Evolutionary conservation across 2,329 filamentous ascomycete genomes (phyloP).

Genomic region (Epichloe gansuensis): DNA sequence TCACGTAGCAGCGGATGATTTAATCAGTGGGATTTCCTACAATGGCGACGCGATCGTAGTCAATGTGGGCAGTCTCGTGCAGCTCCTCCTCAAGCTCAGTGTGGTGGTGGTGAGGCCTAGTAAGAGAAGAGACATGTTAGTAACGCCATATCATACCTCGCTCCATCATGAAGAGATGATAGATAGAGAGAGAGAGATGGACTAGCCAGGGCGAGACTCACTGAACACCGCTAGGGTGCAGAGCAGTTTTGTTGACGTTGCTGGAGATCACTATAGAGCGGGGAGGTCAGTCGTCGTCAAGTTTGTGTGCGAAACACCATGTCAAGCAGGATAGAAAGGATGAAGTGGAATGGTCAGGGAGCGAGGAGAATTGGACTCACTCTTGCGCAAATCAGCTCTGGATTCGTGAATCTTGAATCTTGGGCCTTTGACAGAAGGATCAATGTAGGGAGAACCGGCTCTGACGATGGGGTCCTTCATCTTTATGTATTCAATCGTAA

Average conservation of each 20-base stretch:
- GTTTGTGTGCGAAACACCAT: not conserved
- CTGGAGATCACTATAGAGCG: slow-evolving; percentile 35
- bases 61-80: slow-evolving; percentile 94
- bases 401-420: slow-evolving; percentile 24
- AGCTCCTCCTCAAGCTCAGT: slow-evolving; percentile 96
- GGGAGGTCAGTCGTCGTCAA: not conserved
- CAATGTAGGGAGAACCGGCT: slow-evolving; percentile 24
- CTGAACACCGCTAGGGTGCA: slow-evolving; percentile 84
- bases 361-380: slow-evolving; percentile 18
- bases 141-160: not conserved
- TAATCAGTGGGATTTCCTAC: slow-evolving; percentile 37
- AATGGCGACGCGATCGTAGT: slow-evolving; percentile 97
- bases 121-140: slow-evolving; percentile 14
- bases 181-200: not conserved
- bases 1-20: not conserved
- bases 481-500: slow-evolving; percentile 24
- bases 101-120: slow-evolving; percentile 71
- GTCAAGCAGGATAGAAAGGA: not conserved
- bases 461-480: slow-evolving; percentile 28
- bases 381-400: slow-evolving; percentile 28
- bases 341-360: not conserved
- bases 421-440: slow-evolving; percentile 27
- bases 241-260: slow-evolving; percentile 78
- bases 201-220: slow-evolving; percentile 38
- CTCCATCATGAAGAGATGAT: not conserved